Conservation (phyloP, 768 basidiomycete genomes). For the Lactarius hengduanensis region DNA sequence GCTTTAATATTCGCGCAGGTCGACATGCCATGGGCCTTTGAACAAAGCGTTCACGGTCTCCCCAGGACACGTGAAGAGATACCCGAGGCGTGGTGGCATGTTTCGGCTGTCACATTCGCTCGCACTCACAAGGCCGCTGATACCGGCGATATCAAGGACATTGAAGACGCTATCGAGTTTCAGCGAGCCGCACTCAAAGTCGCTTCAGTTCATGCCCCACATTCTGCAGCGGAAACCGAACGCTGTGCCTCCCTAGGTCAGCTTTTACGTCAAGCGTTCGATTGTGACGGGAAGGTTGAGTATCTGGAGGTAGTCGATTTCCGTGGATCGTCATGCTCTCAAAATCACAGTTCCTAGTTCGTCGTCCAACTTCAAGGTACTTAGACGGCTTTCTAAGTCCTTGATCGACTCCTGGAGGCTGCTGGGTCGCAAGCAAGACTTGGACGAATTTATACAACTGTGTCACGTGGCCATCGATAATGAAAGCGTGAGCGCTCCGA, state of each 20-base stretch:
- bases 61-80: background rate
- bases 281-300: background rate
- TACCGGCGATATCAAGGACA: background rate
- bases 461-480: too few relatives aligned
- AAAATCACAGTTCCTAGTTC: background rate
- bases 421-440: background rate
- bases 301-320: conserved; percentile 1
- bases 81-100: background rate
- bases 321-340: background rate
- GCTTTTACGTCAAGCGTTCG: background rate
- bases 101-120: conserved; percentile 1
- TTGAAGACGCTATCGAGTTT: background rate
- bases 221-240: background rate
- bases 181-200: background rate
- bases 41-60: background rate
- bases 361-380: background rate
- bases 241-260: background rate
- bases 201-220: background rate
- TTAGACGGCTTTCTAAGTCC: background rate
- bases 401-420: background rate
- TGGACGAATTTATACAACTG: background rate
- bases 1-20: background rate
- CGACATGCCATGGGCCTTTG: background rate
- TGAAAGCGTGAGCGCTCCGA: background rate
- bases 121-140: background rate